Conservation (phyloP, 2,329 filamentous ascomycete species). For the Colletotrichum viniferum region DNA sequence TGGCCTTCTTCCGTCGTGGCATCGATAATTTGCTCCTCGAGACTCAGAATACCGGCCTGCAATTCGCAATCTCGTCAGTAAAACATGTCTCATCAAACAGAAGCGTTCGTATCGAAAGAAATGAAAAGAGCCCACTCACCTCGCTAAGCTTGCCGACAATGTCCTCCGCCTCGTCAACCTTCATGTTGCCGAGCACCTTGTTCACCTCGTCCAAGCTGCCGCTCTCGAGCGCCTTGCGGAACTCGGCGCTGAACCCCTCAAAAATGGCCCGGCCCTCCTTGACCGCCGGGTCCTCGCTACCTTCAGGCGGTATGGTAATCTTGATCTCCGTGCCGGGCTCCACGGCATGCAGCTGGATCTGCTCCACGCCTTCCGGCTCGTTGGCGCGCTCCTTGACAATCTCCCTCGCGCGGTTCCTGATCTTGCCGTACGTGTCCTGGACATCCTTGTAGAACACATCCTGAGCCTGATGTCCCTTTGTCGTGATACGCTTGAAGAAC, state of each 20-base stretch:
- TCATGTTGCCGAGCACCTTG: constrained; percentile 79
- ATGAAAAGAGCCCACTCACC: constrained; percentile 38
- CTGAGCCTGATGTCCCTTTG: constrained; percentile 84
- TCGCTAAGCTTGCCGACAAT: constrained; percentile 80
- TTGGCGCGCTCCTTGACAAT: constrained; percentile 62
- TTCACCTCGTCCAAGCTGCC: constrained; percentile 74
- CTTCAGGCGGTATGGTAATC: constrained; percentile 77
- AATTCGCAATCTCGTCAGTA: constrained; percentile 27
- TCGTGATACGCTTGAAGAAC: constrained; percentile 97
- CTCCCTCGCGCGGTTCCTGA: constrained; percentile 77
- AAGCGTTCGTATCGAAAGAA: not conserved
- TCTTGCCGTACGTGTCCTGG: constrained; percentile 82
- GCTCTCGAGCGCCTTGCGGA: constrained; percentile 84
- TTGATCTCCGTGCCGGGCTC: constrained; percentile 92
- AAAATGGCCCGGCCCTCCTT: constrained; percentile 76
- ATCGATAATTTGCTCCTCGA: constrained; percentile 94
- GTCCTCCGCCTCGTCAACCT: constrained; percentile 84
- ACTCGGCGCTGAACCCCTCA: constrained; percentile 79
- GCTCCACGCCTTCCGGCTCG: constrained; percentile 74
- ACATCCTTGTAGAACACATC: constrained; percentile 94
- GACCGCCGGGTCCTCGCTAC: constrained; percentile 68
- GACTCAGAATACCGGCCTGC: constrained; percentile 81
- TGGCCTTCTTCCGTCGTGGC: constrained; percentile 88
- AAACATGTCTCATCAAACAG: not conserved
- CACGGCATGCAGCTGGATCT: constrained; percentile 96